Evolutionary conservation across 139 green algal species (phyloP).

Genomic region (Micractinium conductrix): DNA sequence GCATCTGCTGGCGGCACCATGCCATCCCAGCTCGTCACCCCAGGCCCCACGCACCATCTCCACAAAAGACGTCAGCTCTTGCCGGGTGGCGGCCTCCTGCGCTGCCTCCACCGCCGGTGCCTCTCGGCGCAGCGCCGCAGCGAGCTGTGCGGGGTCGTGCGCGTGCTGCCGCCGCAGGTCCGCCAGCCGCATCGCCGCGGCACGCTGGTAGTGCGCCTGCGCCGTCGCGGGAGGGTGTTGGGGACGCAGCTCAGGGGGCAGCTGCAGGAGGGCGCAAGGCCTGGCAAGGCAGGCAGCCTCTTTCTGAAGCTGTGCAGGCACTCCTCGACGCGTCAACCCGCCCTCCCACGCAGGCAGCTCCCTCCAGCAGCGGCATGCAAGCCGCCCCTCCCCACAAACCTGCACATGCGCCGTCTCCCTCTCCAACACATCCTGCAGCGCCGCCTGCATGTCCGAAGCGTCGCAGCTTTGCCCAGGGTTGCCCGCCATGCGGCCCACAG

Average conservation of each 20-base stretch:
- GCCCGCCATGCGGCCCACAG: conserved; percentile 24
- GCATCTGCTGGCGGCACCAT: too few species aligned
- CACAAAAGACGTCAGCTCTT: background rate
- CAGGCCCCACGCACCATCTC: background rate
- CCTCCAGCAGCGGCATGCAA: too few species aligned
- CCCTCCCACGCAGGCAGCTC: too few species aligned
- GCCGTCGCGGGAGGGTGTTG: too few species aligned
- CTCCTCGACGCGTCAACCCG: too few species aligned
- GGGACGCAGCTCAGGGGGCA: too few species aligned
- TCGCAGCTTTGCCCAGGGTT: background rate
- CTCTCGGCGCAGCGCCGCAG: background rate
- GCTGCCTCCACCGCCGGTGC: background rate
- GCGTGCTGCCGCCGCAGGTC: background rate
- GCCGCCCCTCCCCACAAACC: too few species aligned
- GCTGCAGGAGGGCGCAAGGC: too few species aligned
- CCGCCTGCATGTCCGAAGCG: conserved; percentile 4
- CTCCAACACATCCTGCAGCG: background rate
- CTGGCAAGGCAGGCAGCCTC: too few species aligned
- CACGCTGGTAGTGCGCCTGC: conserved; percentile 19
- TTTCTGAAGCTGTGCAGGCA: too few species aligned
- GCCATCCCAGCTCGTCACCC: too few species aligned
- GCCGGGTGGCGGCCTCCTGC: background rate
- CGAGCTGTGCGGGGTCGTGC: background rate
- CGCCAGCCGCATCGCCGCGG: background rate
- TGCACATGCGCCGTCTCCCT: conserved; percentile 12